Evolutionary conservation across 2,329 filamentous ascomycete genomes (phyloP), one percentile per base, ranked within the genome.

Genomic region (Calonectria pseudoturangicola): DNA sequence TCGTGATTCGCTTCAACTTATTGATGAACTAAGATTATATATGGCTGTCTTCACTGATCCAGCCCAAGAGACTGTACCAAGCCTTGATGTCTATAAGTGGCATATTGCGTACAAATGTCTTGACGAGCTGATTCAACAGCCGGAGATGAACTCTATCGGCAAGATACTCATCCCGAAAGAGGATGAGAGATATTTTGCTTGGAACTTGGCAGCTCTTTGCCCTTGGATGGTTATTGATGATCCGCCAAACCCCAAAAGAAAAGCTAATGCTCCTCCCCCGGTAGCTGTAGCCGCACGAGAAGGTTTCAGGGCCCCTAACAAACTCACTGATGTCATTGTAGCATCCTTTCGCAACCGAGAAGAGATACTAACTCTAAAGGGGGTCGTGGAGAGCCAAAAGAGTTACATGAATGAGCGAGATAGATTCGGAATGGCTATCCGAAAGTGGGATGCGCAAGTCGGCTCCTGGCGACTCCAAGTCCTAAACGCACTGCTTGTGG

Each of bases 291-390:
- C 92, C 4, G 92, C 91, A 6, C 89, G 93, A 39, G 94, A 97
- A 81, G 95, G 95, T 6, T 91, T 98, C 81, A 95, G 93, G 79
- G 90, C 92, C 1, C 91, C 94, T 2, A 98, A 95, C 81, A 97
- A 93, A 81, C 86, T 95, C 6, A 90, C 89, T 51, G 92, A 92
- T 75, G 84, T 96, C 5, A 86, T 97, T 67, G 89, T 89, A 16
- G 90, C 91, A 27, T 90, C 93, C 10, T 87, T 93, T 63, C 87
- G 86, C n/a, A 88, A 95, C 76, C 87, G 90, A 56, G 78, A 84
- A 4, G 88, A 92, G 51, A 94, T 98, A n/a, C 85, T 89, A 33
- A 84, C 83, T 12, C 81, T 93, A 18, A 95, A 95, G 77, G 83
- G 87, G 56, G 86, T 88, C 12, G 86, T 91, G 15, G 83, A 86